These are phyloP conservation scores for Dactylonectria estremocensis DNA, from an alignment of 2,329 filamentous ascomycete genomes.

Conservation along the genomic window DNA sequence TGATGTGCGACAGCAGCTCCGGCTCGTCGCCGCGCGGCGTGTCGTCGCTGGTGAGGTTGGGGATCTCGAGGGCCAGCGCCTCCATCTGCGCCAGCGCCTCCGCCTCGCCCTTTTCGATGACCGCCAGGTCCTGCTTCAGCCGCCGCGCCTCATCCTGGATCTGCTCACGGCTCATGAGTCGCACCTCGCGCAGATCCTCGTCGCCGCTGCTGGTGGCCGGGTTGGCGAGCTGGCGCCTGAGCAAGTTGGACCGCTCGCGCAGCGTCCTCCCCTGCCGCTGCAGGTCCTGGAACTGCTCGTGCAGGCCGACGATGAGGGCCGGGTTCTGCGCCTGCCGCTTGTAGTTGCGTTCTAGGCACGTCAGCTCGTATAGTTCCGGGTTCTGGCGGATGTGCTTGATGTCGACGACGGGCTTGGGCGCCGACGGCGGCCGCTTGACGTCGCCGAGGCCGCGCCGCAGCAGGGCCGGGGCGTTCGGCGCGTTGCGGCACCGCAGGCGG, in stretches of 20 bases:
- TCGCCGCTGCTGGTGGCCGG: constrained; percentile 63
- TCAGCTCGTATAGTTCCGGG: constrained; percentile 83
- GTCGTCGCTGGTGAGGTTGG: constrained; percentile 85
- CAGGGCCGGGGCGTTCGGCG: constrained; percentile 33
- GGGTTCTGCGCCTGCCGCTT: constrained; percentile 68
- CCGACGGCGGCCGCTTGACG: constrained; percentile 73
- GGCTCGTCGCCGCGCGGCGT: constrained; percentile 82
- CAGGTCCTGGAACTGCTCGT: constrained; percentile 71
- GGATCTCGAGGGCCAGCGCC: constrained; percentile 81
- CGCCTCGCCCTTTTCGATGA: constrained; percentile 75
- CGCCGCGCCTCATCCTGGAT: constrained; percentile 75
- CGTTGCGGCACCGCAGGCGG: constrained; percentile 46
- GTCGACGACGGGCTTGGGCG: constrained; percentile 85
- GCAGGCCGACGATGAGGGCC: constrained; percentile 68
- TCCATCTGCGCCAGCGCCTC: constrained; percentile 77
- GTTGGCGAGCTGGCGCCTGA: constrained; percentile 70
- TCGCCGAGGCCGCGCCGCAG: constrained; percentile 45
- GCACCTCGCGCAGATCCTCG: constrained; percentile 56
- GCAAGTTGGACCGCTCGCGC: constrained; percentile 76
- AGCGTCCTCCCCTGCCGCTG: constrained; percentile 73
- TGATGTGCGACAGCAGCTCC: constrained; percentile 82
- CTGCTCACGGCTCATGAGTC: constrained; percentile 61
- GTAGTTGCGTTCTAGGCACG: constrained; percentile 91
- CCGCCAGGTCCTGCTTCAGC: constrained; percentile 74
- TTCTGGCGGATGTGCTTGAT: constrained; percentile 93